phyloP scores from a whole-genome alignment of 1,139 yeast genomes.

The Taphrina confusa region DNA sequence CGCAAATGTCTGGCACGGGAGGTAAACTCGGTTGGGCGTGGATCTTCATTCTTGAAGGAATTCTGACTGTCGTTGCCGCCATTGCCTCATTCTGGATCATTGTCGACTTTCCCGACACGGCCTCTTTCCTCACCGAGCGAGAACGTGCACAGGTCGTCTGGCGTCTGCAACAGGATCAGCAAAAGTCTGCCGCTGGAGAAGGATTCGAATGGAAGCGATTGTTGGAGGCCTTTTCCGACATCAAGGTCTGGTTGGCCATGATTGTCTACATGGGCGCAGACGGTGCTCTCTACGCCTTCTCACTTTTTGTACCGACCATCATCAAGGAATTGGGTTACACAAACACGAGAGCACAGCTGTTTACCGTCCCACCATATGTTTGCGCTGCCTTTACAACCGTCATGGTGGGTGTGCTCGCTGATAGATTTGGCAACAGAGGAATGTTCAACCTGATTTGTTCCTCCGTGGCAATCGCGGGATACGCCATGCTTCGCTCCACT shows the following conservation, averaged over 20 bases:
- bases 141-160: slow-evolving; percentile 27
- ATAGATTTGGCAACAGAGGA: slow-evolving; percentile 16
- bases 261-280: slow-evolving; percentile 44
- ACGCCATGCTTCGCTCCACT: slow-evolving; percentile 16
- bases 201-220: slow-evolving; percentile 16
- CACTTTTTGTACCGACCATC: slow-evolving; percentile 41
- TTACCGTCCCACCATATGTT: slow-evolving; percentile 41
- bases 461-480: slow-evolving; percentile 28
- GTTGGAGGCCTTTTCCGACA: slow-evolving; percentile 21
- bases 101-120: slow-evolving; percentile 53
- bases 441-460: slow-evolving; percentile 16
- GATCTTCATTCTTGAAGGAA: slow-evolving; percentile 79
- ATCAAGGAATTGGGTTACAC: slow-evolving; percentile 40
- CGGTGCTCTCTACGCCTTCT: slow-evolving; percentile 42
- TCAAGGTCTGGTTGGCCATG: slow-evolving; percentile 26
- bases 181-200: slow-evolving; percentile 33
- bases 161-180: slow-evolving; percentile 26
- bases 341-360: slow-evolving; percentile 40
- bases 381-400: slow-evolving; percentile 36
- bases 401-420: slow-evolving; percentile 15
- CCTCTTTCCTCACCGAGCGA: slow-evolving; percentile 21
- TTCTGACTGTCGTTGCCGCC: slow-evolving; percentile 66
- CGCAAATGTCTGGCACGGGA: slow-evolving; percentile 68
- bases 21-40: slow-evolving; percentile 86
- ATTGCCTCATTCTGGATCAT: slow-evolving; percentile 63